Conservation (phyloP, 2,329 filamentous ascomycete species). For the Botrytis cinerea region DNA sequence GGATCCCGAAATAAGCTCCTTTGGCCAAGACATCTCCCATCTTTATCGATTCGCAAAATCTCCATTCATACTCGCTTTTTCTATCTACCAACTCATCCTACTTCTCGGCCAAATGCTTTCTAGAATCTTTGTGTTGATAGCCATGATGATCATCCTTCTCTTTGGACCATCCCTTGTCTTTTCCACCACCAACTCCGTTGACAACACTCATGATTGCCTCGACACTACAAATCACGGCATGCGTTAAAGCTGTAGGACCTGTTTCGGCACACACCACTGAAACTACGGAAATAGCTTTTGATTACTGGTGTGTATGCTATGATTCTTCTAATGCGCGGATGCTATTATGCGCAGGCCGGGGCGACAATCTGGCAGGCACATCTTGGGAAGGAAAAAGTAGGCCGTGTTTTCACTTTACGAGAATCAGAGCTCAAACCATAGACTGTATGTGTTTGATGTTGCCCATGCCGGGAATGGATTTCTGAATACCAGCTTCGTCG, state of each 20-base stretch:
- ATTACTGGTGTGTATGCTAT: constrained; percentile 31
- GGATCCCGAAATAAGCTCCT: constrained; percentile 35
- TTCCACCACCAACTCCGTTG: constrained; percentile 29
- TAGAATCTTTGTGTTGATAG: background rate
- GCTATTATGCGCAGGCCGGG: background rate
- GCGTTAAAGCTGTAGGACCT: constrained; percentile 31
- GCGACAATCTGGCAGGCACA: constrained; percentile 24
- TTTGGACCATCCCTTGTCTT: background rate
- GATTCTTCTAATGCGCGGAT: background rate
- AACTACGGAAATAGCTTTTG: constrained; percentile 35
- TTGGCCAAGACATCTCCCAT: constrained; percentile 35
- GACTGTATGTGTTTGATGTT: constrained; percentile 39
- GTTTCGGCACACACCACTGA: constrained; percentile 34
- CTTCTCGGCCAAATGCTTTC: background rate
- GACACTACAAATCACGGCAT: constrained; percentile 35
- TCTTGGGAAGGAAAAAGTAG: constrained; percentile 34
- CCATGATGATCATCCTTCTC: background rate
- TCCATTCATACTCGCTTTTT: background rate
- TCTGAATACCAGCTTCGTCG: constrained; percentile 31
- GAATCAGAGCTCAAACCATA: constrained; percentile 40
- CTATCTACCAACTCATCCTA: background rate
- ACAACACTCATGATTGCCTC: constrained; percentile 37
- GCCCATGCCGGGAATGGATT: constrained; percentile 29
- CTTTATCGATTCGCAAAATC: constrained; percentile 9
- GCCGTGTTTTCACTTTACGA: constrained; percentile 33